These are phyloP conservation scores for Fragaria ananassa DNA, from an alignment of 306 rosid genomes.

Conservation along the genomic window DNA sequence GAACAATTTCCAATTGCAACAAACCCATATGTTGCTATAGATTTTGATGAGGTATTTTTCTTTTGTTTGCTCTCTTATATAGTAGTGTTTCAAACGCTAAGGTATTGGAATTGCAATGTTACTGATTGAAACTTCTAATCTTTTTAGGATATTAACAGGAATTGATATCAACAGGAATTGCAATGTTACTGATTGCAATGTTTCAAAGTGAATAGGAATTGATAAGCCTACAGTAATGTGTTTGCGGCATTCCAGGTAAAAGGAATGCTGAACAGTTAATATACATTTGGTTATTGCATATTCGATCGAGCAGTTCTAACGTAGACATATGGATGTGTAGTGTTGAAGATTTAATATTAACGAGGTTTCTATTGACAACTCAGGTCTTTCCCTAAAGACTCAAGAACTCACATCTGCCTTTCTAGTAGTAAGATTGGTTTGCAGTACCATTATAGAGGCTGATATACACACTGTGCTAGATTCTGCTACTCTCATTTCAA, in stretches of 20 bases:
- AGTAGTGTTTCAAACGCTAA: conserved; percentile 1
- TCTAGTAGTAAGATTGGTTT: conserved; percentile 39
- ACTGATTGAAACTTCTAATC: conserved; percentile 9
- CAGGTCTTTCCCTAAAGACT: conserved; percentile 70
- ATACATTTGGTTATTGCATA: neutral
- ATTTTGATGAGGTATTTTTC: conserved; percentile 64
- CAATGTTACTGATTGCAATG: too few species aligned
- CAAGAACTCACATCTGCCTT: conserved; percentile 76
- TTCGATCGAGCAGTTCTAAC: neutral
- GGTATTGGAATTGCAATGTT: conserved; percentile 14
- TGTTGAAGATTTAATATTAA: neutral
- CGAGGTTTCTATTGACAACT: neutral
- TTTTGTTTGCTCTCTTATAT: conserved; percentile 1
- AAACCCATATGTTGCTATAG: conserved; percentile 45
- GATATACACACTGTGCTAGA: conserved; percentile 52
- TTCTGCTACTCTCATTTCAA: conserved; percentile 41
- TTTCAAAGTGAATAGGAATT: neutral
- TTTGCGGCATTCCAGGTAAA: neutral
- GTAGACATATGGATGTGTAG: neutral
- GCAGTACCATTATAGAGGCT: conserved; percentile 37
- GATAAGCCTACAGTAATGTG: neutral
- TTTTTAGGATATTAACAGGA: conserved; percentile 43
- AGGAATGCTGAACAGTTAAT: neutral
- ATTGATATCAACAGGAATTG: too few species aligned
- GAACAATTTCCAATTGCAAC: conserved; percentile 49